Base-by-base conservation (phyloP, 1,284 basidiomycete species). In the Ceraceosorus guamensis region DNA sequence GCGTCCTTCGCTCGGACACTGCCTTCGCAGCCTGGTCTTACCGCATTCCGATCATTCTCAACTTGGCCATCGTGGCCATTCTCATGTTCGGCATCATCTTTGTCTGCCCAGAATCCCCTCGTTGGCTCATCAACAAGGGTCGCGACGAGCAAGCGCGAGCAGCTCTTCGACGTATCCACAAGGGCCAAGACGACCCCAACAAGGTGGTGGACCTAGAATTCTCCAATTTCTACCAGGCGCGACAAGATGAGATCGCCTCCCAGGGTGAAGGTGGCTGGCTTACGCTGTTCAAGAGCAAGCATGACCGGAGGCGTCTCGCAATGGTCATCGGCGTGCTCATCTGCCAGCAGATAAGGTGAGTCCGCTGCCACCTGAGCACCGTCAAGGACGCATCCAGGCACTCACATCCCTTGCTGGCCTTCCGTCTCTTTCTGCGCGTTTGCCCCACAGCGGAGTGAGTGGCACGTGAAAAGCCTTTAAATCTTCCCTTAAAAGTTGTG, bases 281-380 rank as follows among this genome's bases (percentile, higher is more conserved):
- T 51, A 63, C 79, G 16, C 75, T 79, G 61, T 65, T 75, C 33
- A 55, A 59, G 35, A 62, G 62, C 31, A 41, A 41, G 37, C 37
- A 41, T 41, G 75, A 78, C 58, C 69, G 75, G 35, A 73, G 79
- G 50, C 67, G 67, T 63, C 75, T 80, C 56, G 60, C 78, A 50
- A 76, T 75, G 37, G 77, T 77, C 11, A 74, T 79, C 50, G 79
- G 79, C 52, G 78, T 79, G 55, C 68, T 80, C 72, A 77, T 65
- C 65, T 76, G 45, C 61, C 75, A 63, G 75, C 65, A 68, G 62
- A 71, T 75, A 37, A 63, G 53, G 16, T 11, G 45, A 8, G 45
- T 46, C 6, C 45, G 6, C n/a, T 14, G 10, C 11, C 8, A 24
- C 45, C 8, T 46, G 6, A n/a, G 45, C 45, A 46, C n/a, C 6